Conservation (phyloP, 1,139 yeast genomes). For the Kurtzmaniella natalensis region DNA sequence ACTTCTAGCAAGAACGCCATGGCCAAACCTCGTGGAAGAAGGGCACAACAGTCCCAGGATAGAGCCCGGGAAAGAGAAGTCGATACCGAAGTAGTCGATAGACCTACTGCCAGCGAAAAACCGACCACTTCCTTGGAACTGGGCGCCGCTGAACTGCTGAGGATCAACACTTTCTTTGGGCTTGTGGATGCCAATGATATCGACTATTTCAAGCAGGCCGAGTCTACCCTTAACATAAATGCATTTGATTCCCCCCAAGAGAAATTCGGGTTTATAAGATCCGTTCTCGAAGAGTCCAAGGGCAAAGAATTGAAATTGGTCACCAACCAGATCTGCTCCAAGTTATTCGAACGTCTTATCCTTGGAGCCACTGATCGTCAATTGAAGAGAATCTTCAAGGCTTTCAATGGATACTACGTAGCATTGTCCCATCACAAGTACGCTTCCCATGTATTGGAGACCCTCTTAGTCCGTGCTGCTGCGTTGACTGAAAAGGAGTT, state of each 20-base stretch:
- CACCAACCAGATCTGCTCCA: slow-evolving; percentile 92
- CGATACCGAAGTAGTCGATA: slow-evolving; percentile 13
- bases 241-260: slow-evolving; percentile 77
- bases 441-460: slow-evolving; percentile 91
- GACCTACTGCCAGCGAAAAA: slow-evolving; percentile 5
- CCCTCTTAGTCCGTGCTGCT: slow-evolving; percentile 73
- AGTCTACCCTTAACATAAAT: slow-evolving; percentile 75
- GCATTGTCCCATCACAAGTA: slow-evolving; percentile 84
- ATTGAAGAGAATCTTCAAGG: slow-evolving; percentile 58
- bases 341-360: slow-evolving; percentile 83
- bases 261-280: slow-evolving; percentile 62
- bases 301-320: slow-evolving; percentile 92
- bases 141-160: slow-evolving; percentile 3
- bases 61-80: slow-evolving; percentile 21
- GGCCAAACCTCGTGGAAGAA: slow-evolving; percentile 63
- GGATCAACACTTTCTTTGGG: slow-evolving; percentile 59
- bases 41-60: slow-evolving; percentile 34
- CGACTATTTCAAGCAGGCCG: slow-evolving; percentile 91
- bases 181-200: slow-evolving; percentile 77
- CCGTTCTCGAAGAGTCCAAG: slow-evolving; percentile 78
- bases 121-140: slow-evolving; percentile 7
- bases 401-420: slow-evolving; percentile 67
- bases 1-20: too few relatives aligned
- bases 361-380: slow-evolving; percentile 62
- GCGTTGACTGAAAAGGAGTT: slow-evolving; percentile 71